Evolutionary conservation across 2,329 filamentous ascomycete genomes (phyloP), one percentile per base, ranked within the genome.

Genomic region (Sporothrix humicola): DNA sequence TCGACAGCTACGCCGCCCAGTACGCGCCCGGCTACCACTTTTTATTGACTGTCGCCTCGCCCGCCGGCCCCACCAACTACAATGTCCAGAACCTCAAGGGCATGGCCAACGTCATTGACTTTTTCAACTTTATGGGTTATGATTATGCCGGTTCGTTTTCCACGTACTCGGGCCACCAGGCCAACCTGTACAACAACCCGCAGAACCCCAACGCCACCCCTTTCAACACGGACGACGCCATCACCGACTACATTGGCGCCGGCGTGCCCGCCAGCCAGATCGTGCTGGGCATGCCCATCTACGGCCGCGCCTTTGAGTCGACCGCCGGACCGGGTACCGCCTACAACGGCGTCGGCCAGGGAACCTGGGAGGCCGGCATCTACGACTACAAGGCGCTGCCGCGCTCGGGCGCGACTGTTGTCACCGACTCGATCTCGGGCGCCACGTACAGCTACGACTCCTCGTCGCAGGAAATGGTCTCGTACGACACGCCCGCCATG

Each of bases 311-410:
- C 0, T 96, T 95, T 78, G 82, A 86, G 71, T 81, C 84, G 42
- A 87, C 93, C 0, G 81, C 84, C n/a, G 93, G 93, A 0, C 86
- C 90, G 0, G 93, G 93, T 7, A 81, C 86, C 74, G 73, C 86
- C 0, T 96, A 86, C 82, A 85, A 78, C 3, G 92, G 92, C 23
- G 83, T 91, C 23, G 93, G 92, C 2, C 79, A 83, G 10, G 93
- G 92, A 0, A 90, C 86, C 71, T 95, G 90, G 89, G 93, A 95
- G 81, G 83, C 86, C 48, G 92, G 92, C 0, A 84, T 94, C 12
- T 95, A 91, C 89, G 93, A 96, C 81, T 96, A 92, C 85, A 96
- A 95, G 83, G 91, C 82, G 0, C 86, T 97, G 1, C 93, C 93
- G 0, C 85, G 85, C 42, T 79, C 86, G 0, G 90, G 89, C 0